A percentile compares a stretch with the other conserved stretches of the same genome.
Conservation (phyloP, 805 yeast genomes). For the Grigorovia yakushimaensis region DNA sequence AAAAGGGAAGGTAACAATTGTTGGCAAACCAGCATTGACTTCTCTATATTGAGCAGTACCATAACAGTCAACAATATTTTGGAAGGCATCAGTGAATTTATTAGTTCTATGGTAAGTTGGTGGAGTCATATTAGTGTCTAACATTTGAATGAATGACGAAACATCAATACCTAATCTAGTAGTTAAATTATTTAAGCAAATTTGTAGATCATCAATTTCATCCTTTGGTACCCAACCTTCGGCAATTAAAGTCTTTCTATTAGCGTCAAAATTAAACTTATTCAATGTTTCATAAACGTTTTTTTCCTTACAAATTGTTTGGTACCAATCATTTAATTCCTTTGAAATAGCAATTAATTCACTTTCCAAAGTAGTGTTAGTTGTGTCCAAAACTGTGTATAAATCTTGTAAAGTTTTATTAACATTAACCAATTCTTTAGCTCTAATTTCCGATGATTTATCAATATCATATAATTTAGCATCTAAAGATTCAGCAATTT, state of each 20-base stretch:
- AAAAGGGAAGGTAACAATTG: slow-evolving; percentile 68
- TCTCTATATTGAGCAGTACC: slow-evolving; percentile 70
- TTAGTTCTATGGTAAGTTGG: slow-evolving; percentile 65
- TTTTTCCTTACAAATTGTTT: slow-evolving; percentile 43
- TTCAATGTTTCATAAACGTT: slow-evolving; percentile 51
- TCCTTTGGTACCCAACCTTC: slow-evolving; percentile 67
- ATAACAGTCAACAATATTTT: slow-evolving; percentile 64
- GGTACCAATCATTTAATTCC: slow-evolving; percentile 55
- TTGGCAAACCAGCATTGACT: slow-evolving; percentile 66
- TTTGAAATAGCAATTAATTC: slow-evolving; percentile 56
- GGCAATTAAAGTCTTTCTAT: slow-evolving; percentile 55
- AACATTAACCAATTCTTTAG: slow-evolving; percentile 30
- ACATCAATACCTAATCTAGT: slow-evolving; percentile 22
- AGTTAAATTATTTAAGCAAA: slow-evolving; percentile 34
- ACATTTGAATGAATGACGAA: slow-evolving; percentile 45
- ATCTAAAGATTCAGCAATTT: slow-evolving; percentile 61
- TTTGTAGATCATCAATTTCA: slow-evolving; percentile 39
- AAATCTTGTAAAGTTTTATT: slow-evolving; percentile 39
- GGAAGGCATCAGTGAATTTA: slow-evolving; percentile 61
- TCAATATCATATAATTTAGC: slow-evolving; percentile 52
- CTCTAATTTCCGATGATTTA: slow-evolving; percentile 30
- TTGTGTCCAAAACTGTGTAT: slow-evolving; percentile 38
- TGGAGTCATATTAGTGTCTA: slow-evolving; percentile 57
- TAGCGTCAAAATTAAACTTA: slow-evolving; percentile 57
- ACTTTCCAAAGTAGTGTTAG: slow-evolving; percentile 47